Evolutionary conservation across 2,329 filamentous ascomycete genomes (phyloP), one percentile per base, ranked within the genome.

Genomic region (Xylaria sp.): DNA sequence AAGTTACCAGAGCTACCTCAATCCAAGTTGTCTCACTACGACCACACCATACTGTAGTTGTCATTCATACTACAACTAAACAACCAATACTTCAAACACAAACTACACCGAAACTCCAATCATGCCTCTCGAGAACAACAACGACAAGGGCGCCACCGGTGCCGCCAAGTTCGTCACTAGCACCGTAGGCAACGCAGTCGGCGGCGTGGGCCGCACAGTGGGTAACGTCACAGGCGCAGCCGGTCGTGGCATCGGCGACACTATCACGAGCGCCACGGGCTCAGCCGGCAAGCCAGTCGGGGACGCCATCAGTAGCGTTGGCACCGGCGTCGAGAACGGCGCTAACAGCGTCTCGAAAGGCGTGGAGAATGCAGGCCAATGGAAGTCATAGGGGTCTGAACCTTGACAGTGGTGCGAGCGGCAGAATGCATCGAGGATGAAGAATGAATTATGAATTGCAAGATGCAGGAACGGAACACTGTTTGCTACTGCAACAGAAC

Each of bases 261-360:
- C 83, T 20, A 80, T 86, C 71, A 83, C 77, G 1, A 79, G 80
- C 68, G 79, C 82, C 2, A 82, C 83, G 1, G 84, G 84, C 0
- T 83, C 79, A 25, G 76, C 80, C 15, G 84, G 83, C 6, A 82
- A 82, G 71, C 82, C 83, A 10, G 77, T 86, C n/a, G 84, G 84
- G 5, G 82, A 86, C 72, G 83, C 82, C 0, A 65, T 86, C 28
- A 77, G 80, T 1, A 82, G 78, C 71, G 71, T 83, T 2, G 82
- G 82, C 13, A 81, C 77, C 2, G 83, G 83, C 0, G 72, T 86
- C 1, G 80, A 86, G 75, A 76, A 80, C 68, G 84, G 83, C 15
- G 79, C 82, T 9, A 79, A 78, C 55, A 75, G 76, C 59, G 79
- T 86, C 23, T 81, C 82, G 9, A 80, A 80, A 74, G 84, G 84